Base-by-base conservation (phyloP, 1,284 basidiomycete genomes). In the Microbotryum silenes-acaulis region DNA sequence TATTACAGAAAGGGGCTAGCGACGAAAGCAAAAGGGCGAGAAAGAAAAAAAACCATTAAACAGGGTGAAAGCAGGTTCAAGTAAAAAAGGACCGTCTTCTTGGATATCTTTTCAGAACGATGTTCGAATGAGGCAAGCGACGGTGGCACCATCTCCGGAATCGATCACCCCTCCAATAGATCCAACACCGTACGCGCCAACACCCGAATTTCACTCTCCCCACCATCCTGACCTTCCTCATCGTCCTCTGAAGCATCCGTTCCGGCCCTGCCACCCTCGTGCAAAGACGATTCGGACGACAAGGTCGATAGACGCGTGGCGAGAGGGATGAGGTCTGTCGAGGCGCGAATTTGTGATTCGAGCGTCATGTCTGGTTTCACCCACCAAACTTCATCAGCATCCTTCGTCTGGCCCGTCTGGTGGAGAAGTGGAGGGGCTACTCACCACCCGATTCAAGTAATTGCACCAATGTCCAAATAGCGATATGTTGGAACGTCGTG, bases 401-500 rank as follows among this genome's bases (percentile, higher is more conserved):
- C 6, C 23, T 12, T 49, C 9, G 45, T 16, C 21, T n/a, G 18
- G 18, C 25, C 18, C 7, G 3, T 31, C 12, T 12, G 20, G 3
- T n/a, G 20, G 20, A 9, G 10, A 29, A 8, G 21, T n/a, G 4
- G 27, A 23, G 23, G 31, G 25, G 45, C 16, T 6, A 51, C 55
- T 31, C 21, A 63, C 61, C 64, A 4, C 55, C 60, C 20, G 63
- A 63, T 76, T 98, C 96, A 31, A 98, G 81, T 31, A 98, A 79
- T 74, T 98, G 94, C 14, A 97, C 93, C 66, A 97, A 93, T 1
- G 94, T 97, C 92, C 92, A 97, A 49, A 98, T 93, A 33, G 96
- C 96, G 71, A 98, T 99, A 75, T 99, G 96, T 77, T 97, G 94
- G 86, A 99, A 99, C 0, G 96, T 99, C n/a, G 91, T 89, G 75